phyloP scores from a whole-genome alignment of 2,329 filamentous ascomycete genomes.

The Phaeomoniella chlamydospora region DNA sequence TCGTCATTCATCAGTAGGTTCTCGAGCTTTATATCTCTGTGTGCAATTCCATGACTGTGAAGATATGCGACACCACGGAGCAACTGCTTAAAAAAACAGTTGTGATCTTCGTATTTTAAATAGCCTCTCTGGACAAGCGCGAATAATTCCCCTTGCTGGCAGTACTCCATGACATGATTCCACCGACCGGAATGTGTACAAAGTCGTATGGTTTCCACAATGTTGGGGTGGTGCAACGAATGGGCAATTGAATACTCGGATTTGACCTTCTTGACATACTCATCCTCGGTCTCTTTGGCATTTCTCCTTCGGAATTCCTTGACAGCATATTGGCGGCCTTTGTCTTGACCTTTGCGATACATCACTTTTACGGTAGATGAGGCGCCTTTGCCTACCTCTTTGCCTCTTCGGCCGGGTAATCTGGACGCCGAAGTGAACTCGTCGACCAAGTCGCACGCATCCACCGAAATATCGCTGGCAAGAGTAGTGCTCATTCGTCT shows the following conservation, averaged over 20 bases:
- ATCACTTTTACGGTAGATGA: constrained; percentile 74
- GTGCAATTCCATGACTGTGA: constrained; percentile 71
- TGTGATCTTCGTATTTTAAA: constrained; percentile 52
- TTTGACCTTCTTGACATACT: constrained; percentile 82
- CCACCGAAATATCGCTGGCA: constrained; percentile 60
- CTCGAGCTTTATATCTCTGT: constrained; percentile 82
- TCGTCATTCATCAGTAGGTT: constrained; percentile 68
- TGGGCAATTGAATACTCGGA: constrained; percentile 82
- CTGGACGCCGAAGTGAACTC: constrained; percentile 60
- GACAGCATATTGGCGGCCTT: constrained; percentile 54
- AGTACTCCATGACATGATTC: constrained; percentile 93
- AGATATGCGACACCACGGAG: constrained; percentile 70
- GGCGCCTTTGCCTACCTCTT: constrained; percentile 66
- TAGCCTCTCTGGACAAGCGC: constrained; percentile 57
- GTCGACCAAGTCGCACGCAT: constrained; percentile 51
- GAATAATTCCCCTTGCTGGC: constrained; percentile 68
- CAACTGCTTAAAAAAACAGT: constrained; percentile 83
- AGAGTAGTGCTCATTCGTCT: constrained; percentile 61
- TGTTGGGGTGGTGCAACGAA: constrained; percentile 72
- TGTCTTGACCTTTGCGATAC: constrained; percentile 50
- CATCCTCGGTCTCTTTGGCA: constrained; percentile 51
- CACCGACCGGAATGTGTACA: constrained; percentile 62
- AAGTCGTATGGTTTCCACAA: constrained; percentile 65
- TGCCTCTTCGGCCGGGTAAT: constrained; percentile 51
- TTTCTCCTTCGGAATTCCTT: constrained; percentile 74